Evolutionary conservation across 768 basidiomycete species (phyloP), one percentile per base, ranked within the genome.

Genomic region (Auricularia heimuer): DNA sequence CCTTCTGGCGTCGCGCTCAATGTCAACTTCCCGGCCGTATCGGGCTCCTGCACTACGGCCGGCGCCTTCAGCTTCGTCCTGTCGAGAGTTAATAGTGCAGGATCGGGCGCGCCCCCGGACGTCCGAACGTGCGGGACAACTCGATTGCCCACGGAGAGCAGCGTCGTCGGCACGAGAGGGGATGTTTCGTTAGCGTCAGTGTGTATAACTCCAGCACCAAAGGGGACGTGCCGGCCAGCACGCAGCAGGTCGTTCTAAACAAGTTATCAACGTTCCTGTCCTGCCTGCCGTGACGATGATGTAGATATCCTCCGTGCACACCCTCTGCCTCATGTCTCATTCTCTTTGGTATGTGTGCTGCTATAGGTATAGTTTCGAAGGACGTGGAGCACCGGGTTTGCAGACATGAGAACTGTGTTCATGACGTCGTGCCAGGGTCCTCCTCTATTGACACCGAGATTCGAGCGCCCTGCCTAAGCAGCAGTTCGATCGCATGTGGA

Each of bases 1-100:
- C 83, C 82, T 1, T 24, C 71, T 0, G 76, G 76, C 29, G 73
- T 77, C 64, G 75, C 74, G 54, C 66, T 85, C 65, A 83, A 82
- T 70, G 82, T 85, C 68, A 85, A 84, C 73, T 83, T 78, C 69
- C 77, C 80, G 0, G 67, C 78, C 10, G 70, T 70, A 61, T 74
- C 68, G 63, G 67, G 68, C 61, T 64, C 58, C 62, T 83, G 82
- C 68, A 63, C 75, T n/a, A 71, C 70, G 33, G 73, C 77, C 6
- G 64, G 70, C 10, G 75, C 72, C 54, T 82, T 75, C 73, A 75
- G 73, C 62, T 83, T 78, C 67, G 75, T 83, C 1, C 64, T 61
- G 2, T 61, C 64, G 0, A 29, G 64, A 10, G n/a, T 61, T n/a
- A 65, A 61, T 37, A 60, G 62, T 68, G 67, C 18, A 24, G 74